Percentiles rank a stretch among this genome's conserved stretches.
Evolutionary conservation across 2,329 filamentous ascomycete species (phyloP).

Genomic region (Hymenoscyphus infarciens): DNA sequence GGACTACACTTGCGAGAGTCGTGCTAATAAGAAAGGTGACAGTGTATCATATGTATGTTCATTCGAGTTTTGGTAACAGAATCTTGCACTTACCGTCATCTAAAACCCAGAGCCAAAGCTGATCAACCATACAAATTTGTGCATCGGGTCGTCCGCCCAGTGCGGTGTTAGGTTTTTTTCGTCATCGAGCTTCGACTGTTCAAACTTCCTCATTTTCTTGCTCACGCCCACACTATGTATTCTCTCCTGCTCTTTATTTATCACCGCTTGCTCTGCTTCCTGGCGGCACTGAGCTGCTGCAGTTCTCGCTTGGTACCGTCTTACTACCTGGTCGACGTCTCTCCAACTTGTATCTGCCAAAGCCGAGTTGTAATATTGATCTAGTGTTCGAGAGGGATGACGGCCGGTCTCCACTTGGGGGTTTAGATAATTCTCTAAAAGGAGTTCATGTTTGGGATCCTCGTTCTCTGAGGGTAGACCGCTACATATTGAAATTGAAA

Average conservation of each 20-base stretch:
- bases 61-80: no score
- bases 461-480: background rate
- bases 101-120: slow-evolving; percentile 8
- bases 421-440: background rate
- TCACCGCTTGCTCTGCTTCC: background rate
- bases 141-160: background rate
- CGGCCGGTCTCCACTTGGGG: background rate
- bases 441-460: background rate
- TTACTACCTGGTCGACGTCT: background rate
- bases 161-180: background rate
- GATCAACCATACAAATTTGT: slow-evolving; percentile 7
- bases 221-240: background rate
- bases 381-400: background rate
- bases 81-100: slow-evolving; percentile 7
- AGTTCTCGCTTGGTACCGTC: background rate
- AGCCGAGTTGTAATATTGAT: slow-evolving; percentile 1
- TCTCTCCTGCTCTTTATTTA: background rate
- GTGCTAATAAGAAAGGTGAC: no score
- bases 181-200: background rate
- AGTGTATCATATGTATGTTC: no score
- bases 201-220: background rate
- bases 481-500: background rate
- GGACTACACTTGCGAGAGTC: no score
- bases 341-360: background rate
- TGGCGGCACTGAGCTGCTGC: background rate